A percentile compares a stretch with the other conserved stretches of the same genome.
phyloP scores from a whole-genome alignment of 148 eudicot genomes.

The Polygonum maritimum region DNA sequence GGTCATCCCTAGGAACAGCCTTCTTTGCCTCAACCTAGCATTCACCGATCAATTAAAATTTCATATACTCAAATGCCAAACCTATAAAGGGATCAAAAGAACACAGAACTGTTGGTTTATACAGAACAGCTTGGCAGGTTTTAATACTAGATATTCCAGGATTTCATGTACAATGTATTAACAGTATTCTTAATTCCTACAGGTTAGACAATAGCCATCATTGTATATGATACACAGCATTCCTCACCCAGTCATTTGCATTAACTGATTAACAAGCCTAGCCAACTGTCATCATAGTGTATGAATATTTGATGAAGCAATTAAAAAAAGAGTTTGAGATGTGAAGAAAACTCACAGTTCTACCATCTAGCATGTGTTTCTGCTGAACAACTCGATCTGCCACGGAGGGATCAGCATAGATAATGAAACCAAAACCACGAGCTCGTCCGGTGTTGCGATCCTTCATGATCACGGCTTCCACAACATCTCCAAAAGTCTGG shows the following conservation, averaged over 20 bases:
- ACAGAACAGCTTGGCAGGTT: background rate
- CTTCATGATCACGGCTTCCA: slow-evolving; percentile 97
- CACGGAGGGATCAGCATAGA: slow-evolving; percentile 73
- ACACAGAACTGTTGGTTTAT: background rate
- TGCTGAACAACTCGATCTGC: slow-evolving; percentile 88
- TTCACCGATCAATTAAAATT: background rate
- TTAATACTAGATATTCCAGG: background rate
- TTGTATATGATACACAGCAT: background rate
- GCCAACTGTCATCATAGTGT: background rate
- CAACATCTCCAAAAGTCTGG: slow-evolving; percentile 71
- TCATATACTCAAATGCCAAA: background rate
- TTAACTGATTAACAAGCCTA: background rate
- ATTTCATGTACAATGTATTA: background rate
- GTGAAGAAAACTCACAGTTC: slow-evolving; percentile 51
- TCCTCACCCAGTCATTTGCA: background rate
- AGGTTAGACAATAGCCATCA: too few species aligned
- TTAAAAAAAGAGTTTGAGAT: background rate
- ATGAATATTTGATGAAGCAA: background rate
- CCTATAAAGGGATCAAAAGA: background rate
- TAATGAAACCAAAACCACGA: slow-evolving; percentile 92
- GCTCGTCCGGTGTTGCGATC: slow-evolving; percentile 94
- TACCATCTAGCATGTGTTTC: slow-evolving; percentile 81
- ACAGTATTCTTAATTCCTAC: background rate
- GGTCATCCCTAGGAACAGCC: slow-evolving; percentile 93
- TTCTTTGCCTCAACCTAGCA: slow-evolving; percentile 92